phyloP scores from a whole-genome alignment of 2,329 filamentous ascomycete species.

The Pseudohalonectria lignicola region DNA sequence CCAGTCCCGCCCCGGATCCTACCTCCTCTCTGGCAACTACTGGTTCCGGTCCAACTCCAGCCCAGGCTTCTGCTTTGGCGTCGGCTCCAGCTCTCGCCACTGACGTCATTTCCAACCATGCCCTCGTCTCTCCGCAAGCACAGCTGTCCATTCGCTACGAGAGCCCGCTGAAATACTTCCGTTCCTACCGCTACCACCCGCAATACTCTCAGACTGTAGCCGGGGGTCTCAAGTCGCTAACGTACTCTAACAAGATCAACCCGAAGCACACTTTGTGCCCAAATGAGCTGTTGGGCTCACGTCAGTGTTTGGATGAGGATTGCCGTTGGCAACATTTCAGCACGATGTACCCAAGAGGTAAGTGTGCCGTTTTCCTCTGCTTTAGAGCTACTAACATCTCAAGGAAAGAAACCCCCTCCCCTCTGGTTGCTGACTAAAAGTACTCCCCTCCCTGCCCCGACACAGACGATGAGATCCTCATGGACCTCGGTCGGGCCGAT shows the following conservation, averaged over 20 bases:
- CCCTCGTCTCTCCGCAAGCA: slow-evolving; percentile 3
- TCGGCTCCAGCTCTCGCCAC: too few relatives aligned
- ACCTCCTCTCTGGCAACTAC: too few relatives aligned
- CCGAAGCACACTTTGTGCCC: slow-evolving; percentile 63
- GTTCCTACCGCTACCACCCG: slow-evolving; percentile 83
- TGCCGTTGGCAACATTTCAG: slow-evolving; percentile 77
- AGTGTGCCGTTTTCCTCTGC: slow-evolving; percentile 33
- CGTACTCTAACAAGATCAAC: slow-evolving; percentile 87
- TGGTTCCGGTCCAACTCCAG: too few relatives aligned
- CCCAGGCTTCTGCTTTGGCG: too few relatives aligned
- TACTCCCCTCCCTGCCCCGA: slow-evolving; percentile 12
- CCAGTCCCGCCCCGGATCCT: too few relatives aligned
- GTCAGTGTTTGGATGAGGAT: slow-evolving; percentile 59
- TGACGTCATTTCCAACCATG: too few relatives aligned
- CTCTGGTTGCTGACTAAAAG: slow-evolving; percentile 37
- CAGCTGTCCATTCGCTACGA: slow-evolving; percentile 61
- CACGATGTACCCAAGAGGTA: slow-evolving; percentile 62
- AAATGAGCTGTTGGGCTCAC: slow-evolving; percentile 58
- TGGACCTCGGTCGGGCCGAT: slow-evolving; percentile 57
- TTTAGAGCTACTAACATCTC: slow-evolving; percentile 7
- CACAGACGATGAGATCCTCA: slow-evolving; percentile 62
- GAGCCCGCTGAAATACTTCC: slow-evolving; percentile 74
- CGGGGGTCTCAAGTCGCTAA: slow-evolving; percentile 78
- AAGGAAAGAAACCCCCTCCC: slow-evolving; percentile 14
- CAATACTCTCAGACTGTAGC: slow-evolving; percentile 57